Evolutionary conservation across 805 yeast species (phyloP).

Genomic region (Yamadazyma kitorensis): DNA sequence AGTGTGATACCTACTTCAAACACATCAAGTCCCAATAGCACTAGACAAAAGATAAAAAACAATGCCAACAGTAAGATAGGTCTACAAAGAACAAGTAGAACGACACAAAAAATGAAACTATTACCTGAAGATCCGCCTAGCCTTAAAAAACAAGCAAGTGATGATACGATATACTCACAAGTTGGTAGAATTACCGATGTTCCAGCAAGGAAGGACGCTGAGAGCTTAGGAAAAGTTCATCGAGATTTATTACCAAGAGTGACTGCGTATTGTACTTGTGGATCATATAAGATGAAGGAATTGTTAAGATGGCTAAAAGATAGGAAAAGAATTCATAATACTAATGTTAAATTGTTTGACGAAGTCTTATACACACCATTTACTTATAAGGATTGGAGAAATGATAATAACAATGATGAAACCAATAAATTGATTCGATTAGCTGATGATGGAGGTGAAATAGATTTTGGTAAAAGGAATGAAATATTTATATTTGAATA

Average conservation of each 20-base stretch:
- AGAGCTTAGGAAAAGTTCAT: constrained; percentile 82
- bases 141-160: constrained; percentile 8
- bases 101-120: constrained; percentile 68
- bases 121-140: constrained; percentile 48
- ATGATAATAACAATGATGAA: constrained; percentile 22
- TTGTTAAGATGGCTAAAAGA: constrained; percentile 82
- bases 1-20: background rate
- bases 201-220: constrained; percentile 92
- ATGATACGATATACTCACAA: constrained; percentile 67
- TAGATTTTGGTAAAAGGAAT: constrained; percentile 75
- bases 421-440: constrained; percentile 52
- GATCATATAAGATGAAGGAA: constrained; percentile 87
- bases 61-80: constrained; percentile 44
- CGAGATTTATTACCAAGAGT: constrained; percentile 86
- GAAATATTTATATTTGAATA: constrained; percentile 91
- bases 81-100: constrained; percentile 72
- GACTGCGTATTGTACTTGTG: constrained; percentile 95
- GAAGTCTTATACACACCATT: constrained; percentile 95
- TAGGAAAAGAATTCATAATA: constrained; percentile 66
- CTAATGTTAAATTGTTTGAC: constrained; percentile 85
- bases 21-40: background rate
- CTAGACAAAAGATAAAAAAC: constrained; percentile 6
- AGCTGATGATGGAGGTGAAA: constrained; percentile 94
- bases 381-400: constrained; percentile 74
- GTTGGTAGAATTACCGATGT: constrained; percentile 79